These are phyloP conservation scores for Ophiostoma piceae DNA, from an alignment of 2,329 filamentous ascomycete genomes.

Conservation along the genomic window DNA sequence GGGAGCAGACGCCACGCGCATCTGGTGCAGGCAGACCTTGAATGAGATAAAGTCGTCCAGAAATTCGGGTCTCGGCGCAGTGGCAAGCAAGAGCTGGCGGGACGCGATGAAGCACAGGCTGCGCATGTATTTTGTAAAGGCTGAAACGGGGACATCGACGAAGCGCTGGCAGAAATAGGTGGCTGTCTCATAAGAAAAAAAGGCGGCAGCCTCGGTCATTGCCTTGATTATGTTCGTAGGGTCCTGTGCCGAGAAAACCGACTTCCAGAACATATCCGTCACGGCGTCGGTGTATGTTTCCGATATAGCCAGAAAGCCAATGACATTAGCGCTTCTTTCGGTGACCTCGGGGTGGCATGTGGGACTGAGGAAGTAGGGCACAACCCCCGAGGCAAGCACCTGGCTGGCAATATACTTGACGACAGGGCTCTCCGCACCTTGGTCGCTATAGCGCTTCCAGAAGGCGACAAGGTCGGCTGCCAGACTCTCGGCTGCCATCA, in stretches of 20 bases:
- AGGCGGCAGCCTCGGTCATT: constrained; percentile 43
- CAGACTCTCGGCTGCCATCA: constrained; percentile 71
- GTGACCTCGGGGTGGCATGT: constrained; percentile 92
- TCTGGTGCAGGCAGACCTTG: constrained; percentile 57
- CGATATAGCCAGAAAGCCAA: constrained; percentile 81
- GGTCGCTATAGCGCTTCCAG: constrained; percentile 55
- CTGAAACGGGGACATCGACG: constrained; percentile 55
- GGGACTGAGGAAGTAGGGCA: constrained; percentile 82
- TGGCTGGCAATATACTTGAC: constrained; percentile 65
- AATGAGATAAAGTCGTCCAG: constrained; percentile 42
- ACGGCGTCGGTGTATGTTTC: constrained; percentile 64
- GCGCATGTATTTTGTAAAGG: constrained; percentile 58
- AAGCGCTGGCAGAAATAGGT: constrained; percentile 69
- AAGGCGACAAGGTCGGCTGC: constrained; percentile 62
- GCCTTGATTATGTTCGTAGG: constrained; percentile 73
- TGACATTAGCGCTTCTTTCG: constrained; percentile 70
- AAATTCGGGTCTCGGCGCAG: neutral
- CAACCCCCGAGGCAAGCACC: constrained; percentile 63
- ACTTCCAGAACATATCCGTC: constrained; percentile 78
- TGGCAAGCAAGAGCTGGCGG: constrained; percentile 35
- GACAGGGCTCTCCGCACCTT: constrained; percentile 43
- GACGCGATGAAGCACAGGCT: constrained; percentile 57
- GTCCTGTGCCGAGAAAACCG: constrained; percentile 75
- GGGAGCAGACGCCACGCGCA: constrained; percentile 64
- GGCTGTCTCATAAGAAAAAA: constrained; percentile 47